Percentiles rank a stretch among this genome's conserved stretches.
phyloP scores from a whole-genome alignment of 1,139 yeast species.

The Spathaspora sp. region DNA sequence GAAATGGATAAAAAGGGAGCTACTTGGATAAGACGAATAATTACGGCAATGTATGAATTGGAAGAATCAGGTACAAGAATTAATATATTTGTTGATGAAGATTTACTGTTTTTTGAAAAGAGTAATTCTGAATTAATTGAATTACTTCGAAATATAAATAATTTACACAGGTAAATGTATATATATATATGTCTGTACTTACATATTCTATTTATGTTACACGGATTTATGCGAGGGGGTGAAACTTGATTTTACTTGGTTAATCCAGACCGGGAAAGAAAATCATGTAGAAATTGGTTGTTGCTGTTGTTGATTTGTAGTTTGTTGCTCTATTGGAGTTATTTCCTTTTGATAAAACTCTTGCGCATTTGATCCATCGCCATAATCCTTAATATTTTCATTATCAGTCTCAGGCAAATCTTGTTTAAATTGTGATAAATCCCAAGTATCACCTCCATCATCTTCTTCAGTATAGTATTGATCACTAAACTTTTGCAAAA shows the following conservation, averaged over 20 bases:
- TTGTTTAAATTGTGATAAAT: conserved; percentile 62
- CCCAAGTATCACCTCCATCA: conserved; percentile 65
- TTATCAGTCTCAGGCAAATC: conserved; percentile 43
- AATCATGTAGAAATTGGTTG: background rate
- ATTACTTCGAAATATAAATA: conserved; percentile 4
- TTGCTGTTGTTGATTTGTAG: background rate
- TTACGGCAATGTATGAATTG: conserved; percentile 34
- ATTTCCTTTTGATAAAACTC: conserved; percentile 19
- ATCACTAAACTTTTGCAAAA: conserved; percentile 72
- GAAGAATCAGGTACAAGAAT: conserved; percentile 39
- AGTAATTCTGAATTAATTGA: conserved; percentile 13
- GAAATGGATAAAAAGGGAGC: conserved; percentile 49
- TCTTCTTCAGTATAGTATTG: conserved; percentile 53
- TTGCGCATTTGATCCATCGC: conserved; percentile 37
- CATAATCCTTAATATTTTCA: conserved; percentile 53
- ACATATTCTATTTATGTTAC: background rate
- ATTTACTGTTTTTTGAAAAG: conserved; percentile 29
- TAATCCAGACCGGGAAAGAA: conserved; percentile 2
- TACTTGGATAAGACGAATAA: conserved; percentile 47
- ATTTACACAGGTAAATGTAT: background rate
- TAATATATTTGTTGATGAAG: conserved; percentile 39
- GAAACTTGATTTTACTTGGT: conserved; percentile 1
- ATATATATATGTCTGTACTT: background rate
- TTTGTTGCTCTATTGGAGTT: background rate
- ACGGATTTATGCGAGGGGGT: background rate